A percentile compares a stretch with the other conserved stretches of the same genome.
Evolutionary conservation across 495 filamentous ascomycete genomes (phyloP).

Genomic region (Penicillium ucsense): DNA sequence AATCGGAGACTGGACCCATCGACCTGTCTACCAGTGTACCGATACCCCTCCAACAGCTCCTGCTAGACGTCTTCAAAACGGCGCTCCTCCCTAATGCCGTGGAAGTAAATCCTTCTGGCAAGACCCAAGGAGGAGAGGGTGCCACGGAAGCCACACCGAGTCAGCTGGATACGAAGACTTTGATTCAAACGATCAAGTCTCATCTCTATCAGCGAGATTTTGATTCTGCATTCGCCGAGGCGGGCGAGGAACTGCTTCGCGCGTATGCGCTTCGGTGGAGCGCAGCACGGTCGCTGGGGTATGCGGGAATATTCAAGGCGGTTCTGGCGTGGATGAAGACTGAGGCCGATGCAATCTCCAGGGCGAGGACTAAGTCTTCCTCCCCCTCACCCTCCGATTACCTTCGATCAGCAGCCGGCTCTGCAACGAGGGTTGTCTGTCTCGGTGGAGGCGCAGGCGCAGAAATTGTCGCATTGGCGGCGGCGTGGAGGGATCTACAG

Average conservation of each 20-base stretch:
- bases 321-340: conserved; percentile 22
- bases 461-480: conserved; percentile 70
- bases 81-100: conserved; percentile 37
- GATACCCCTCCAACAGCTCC: conserved; percentile 54
- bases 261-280: conserved; percentile 88
- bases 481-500: conserved; percentile 41
- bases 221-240: conserved; percentile 58
- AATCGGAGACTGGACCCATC: conserved; percentile 1
- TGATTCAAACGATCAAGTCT: conserved; percentile 71
- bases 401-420: too few relatives aligned
- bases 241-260: conserved; percentile 50
- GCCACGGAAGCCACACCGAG: conserved; percentile 1
- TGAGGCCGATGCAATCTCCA: background rate
- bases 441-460: conserved; percentile 83
- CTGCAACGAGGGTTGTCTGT: conserved; percentile 42
- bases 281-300: conserved; percentile 70
- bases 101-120: background rate
- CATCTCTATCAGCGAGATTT: conserved; percentile 84
- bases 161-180: conserved; percentile 34
- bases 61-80: conserved; percentile 67
- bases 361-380: too few relatives aligned
- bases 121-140: conserved; percentile 4
- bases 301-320: conserved; percentile 53
- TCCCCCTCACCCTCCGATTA: too few relatives aligned
- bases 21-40: conserved; percentile 29